Base-by-base conservation (phyloP, 257 asterid species). In the Rubia yunnanensis region DNA sequence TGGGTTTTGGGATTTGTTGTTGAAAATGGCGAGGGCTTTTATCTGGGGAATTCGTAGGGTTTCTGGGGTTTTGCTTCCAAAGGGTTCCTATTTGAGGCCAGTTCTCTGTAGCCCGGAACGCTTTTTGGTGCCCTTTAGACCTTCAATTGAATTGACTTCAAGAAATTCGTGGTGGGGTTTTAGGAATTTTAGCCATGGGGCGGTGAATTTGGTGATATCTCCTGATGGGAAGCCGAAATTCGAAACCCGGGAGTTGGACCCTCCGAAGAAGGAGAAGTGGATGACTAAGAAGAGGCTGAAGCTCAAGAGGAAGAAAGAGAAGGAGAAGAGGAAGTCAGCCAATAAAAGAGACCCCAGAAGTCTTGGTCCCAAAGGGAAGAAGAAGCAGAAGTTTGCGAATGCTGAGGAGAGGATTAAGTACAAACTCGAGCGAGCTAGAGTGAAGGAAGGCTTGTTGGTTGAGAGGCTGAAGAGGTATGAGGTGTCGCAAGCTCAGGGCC, bases 191-290 rank as follows among this genome's bases (percentile, higher is more conserved):
- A 82, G 85, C 68, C 81, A 84, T 30, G 91, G 96, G 20, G 64
- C 85, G 1, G 85, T 89, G 56, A 84, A 72, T 54, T 80, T 92
- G 59, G 91, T 92, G 32, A 82, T 89, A 71, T 82, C 98, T 52
- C 81, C 80, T 1, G 75, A 89, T 22, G 97, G 96, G 64, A 83
- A 81, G 31, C 94, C 96, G 18, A 85, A 73, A 74, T 87, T 92
- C 59, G 98, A 87, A 74, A 85, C 89, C 8, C 79, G 68, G 20
- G 94, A 92, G 75, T 46, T 64, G 44, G 98, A 87, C 22, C 85
- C 94, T 31, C 97, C 96, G 0, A 89, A 79, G 78, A 92, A 89
- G 88, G 94, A 87, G 66, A 92, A 87, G 72, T 92, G 96, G 95
- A 63, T 28, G 86, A 85, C 86, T 5, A 92, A 92, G 86, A 89